These are phyloP conservation scores for Rhamnella rubrinervis DNA, from an alignment of 331 rosid species.

Conservation along the genomic window DNA sequence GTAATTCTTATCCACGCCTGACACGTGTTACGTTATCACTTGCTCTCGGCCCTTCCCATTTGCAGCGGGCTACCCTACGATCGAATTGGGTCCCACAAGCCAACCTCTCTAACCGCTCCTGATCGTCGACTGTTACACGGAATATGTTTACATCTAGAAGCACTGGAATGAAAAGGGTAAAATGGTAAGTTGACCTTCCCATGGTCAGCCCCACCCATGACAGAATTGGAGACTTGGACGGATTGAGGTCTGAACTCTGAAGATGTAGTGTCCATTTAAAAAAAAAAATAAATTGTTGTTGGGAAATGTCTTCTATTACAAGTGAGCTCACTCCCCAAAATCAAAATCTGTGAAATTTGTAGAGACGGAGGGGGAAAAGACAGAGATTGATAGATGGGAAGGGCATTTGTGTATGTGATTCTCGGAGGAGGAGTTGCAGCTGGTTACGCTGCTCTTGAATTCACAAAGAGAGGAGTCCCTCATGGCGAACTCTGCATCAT, in stretches of 20 bases:
- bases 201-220: conserved; percentile 3
- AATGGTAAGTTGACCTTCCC: neutral
- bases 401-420: conserved; percentile 94
- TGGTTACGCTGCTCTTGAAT: conserved; percentile 98
- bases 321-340: conserved; percentile 30
- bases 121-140: neutral
- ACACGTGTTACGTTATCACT: conserved; percentile 23
- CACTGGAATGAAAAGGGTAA: neutral
- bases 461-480: conserved; percentile 65
- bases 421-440: conserved; percentile 98
- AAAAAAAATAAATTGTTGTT: neutral
- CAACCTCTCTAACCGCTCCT: too few relatives aligned
- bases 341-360: conserved; percentile 6
- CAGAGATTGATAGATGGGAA: conserved; percentile 58
- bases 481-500: conserved; percentile 96
- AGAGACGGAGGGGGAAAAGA: neutral
- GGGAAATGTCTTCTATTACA: conserved; percentile 18
- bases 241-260: too few relatives aligned
- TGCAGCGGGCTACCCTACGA: neutral
- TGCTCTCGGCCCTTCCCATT: neutral
- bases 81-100: neutral
- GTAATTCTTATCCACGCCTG: neutral
- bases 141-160: conserved; percentile 5
- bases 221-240: too few relatives aligned
- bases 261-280: neutral